phyloP scores from a whole-genome alignment of 179 eudicot genomes.

The Silene coronaria region DNA sequence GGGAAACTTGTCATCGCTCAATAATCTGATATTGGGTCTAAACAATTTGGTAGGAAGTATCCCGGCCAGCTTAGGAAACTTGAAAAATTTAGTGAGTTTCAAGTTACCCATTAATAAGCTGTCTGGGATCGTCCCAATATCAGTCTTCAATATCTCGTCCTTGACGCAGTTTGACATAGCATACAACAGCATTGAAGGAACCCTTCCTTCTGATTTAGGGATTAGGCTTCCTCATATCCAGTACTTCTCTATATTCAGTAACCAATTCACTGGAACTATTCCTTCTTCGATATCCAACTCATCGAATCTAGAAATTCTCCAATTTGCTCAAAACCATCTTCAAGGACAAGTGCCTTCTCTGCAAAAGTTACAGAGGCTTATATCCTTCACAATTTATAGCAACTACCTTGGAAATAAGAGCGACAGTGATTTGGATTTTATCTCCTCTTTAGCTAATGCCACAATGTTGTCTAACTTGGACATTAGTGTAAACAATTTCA shows the following conservation, averaged over 20 bases:
- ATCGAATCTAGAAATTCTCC: constrained; percentile 19
- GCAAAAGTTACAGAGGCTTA: constrained; percentile 16
- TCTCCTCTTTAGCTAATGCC: constrained; percentile 28
- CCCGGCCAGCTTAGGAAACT: constrained; percentile 17
- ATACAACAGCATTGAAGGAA: constrained; percentile 13
- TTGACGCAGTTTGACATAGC: not conserved
- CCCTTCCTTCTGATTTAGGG: constrained; percentile 15
- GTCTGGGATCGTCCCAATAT: constrained; percentile 18
- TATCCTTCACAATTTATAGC: not conserved
- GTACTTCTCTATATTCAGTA: constrained; percentile 12
- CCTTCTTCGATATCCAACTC: constrained; percentile 25
- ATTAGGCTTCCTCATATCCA: constrained; percentile 17
- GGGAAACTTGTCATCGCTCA: constrained; percentile 22
- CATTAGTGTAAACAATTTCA: constrained; percentile 15
- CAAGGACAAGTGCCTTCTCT: constrained; percentile 27
- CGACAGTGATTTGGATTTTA: constrained; percentile 21
- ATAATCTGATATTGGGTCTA: not conserved
- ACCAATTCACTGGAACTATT: constrained; percentile 20
- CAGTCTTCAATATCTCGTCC: constrained; percentile 18
- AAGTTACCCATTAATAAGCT: not conserved
- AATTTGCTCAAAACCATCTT: constrained; percentile 18
- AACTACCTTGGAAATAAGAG: constrained; percentile 24
- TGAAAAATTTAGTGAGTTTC: not conserved
- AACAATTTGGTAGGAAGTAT: constrained; percentile 14
- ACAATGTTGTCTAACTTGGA: constrained; percentile 17